Evolutionary conservation across 2,329 filamentous ascomycete genomes (phyloP).

Genomic region (Trichoderma oligosporum): DNA sequence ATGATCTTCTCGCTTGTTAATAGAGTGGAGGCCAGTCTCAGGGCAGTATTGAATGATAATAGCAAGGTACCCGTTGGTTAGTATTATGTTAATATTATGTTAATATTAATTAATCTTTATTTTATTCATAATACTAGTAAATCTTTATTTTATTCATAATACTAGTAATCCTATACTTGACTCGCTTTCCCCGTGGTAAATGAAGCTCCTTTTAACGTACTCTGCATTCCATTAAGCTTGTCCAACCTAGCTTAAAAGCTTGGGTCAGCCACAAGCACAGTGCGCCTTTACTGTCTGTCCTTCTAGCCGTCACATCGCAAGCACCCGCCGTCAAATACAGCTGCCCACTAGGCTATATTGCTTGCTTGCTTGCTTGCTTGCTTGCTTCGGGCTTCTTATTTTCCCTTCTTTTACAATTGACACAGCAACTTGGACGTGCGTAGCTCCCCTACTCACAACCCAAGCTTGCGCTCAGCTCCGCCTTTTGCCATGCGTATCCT

Average conservation of each 20-base stretch:
- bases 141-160: background rate
- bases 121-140: background rate
- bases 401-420: constrained; percentile 14
- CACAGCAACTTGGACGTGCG: constrained; percentile 19
- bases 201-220: background rate
- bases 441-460: constrained; percentile 16
- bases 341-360: constrained; percentile 11
- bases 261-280: constrained; percentile 20
- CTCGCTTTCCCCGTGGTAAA: too few species aligned
- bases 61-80: background rate
- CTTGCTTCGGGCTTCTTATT: constrained; percentile 5
- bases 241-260: background rate
- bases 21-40: constrained; percentile 16
- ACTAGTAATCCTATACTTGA: too few species aligned
- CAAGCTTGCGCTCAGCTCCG: constrained; percentile 17
- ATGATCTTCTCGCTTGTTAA: constrained; percentile 9
- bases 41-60: constrained; percentile 4
- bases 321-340: background rate
- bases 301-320: constrained; percentile 6
- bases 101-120: background rate
- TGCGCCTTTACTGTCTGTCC: constrained; percentile 3
- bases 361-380: too few species aligned
- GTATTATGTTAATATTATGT: too few species aligned
- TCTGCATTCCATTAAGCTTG: background rate
- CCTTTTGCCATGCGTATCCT: constrained; percentile 53